phyloP scores from a whole-genome alignment of 768 basidiomycete species.

The Boletus rex-veris region DNA sequence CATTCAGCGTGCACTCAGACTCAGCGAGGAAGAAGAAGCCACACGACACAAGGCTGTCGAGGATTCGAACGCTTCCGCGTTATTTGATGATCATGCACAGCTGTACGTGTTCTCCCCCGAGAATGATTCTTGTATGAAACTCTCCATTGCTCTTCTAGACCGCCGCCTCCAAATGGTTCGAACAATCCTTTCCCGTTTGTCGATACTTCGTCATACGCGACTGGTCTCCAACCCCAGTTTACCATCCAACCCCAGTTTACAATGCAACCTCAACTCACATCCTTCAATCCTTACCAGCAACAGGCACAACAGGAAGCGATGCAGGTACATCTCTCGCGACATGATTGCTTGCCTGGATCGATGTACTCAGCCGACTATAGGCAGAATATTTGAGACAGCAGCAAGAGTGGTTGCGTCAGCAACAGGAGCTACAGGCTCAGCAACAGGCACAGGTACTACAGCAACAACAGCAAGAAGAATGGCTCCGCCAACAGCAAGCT shows the following conservation, averaged over 20 bases:
- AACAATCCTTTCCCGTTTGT: slow-evolving; percentile 59
- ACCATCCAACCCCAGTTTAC: slow-evolving; percentile 75
- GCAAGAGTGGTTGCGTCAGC: slow-evolving; percentile 72
- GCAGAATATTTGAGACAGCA: slow-evolving; percentile 47
- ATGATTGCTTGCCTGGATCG: background rate
- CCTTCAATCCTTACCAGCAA: slow-evolving; percentile 93
- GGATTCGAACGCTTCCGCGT: slow-evolving; percentile 63
- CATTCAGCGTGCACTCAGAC: slow-evolving; percentile 71
- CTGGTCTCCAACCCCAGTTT: slow-evolving; percentile 66
- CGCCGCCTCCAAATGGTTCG: slow-evolving; percentile 30
- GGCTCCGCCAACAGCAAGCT: slow-evolving; percentile 60
- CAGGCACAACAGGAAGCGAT: slow-evolving; percentile 88
- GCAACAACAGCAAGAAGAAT: slow-evolving; percentile 46
- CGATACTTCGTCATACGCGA: slow-evolving; percentile 58
- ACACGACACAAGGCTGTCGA: slow-evolving; percentile 66
- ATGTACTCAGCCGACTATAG: slow-evolving; percentile 25
- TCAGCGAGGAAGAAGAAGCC: slow-evolving; percentile 90
- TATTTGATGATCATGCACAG: slow-evolving; percentile 88
- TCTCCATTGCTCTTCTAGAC: slow-evolving; percentile 18
- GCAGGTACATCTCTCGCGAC: slow-evolving; percentile 39
- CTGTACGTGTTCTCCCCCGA: slow-evolving; percentile 46
- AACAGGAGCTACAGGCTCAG: slow-evolving; percentile 46
- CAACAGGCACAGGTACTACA: slow-evolving; percentile 39
- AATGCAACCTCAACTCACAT: slow-evolving; percentile 81
- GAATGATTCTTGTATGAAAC: slow-evolving; percentile 3